Base-by-base conservation (phyloP, 306 rosid species). In the Oxytropis ochrocephala region DNA sequence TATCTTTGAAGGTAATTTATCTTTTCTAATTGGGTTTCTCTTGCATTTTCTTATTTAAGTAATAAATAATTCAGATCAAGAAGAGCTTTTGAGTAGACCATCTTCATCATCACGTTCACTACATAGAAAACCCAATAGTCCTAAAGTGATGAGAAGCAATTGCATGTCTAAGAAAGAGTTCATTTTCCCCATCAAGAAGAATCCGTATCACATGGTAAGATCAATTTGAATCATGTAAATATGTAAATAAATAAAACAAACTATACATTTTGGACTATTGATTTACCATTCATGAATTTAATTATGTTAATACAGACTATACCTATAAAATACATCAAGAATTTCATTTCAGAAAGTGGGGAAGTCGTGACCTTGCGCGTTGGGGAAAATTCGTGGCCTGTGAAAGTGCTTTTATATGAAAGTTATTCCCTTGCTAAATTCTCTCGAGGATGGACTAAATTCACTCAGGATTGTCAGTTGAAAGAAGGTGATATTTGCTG, bases 401-500 rank as follows among this genome's bases (percentile, higher is more conserved):
- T 77, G 8, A 69, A 43, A 47, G 2, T 77, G 47, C 51, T 53
- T 1, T 39, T 7, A 32, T 69, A 77, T 14, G 0, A 9, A 24
- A 24, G 29, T 2, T 24, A 24, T 29, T 16, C 3, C 7, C 41
- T 0, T 32, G 30, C 42, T 1, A 36, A 30, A 43, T 69, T 76
- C n/a, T 41, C 76, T 29, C 1, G 2, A 5, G 85, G 88, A n/a
- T 75, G 83, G 79, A 0, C 0, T 0, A 2, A 27, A 6, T 78
- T 84, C 64, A 9, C 8, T 0, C 68, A 2, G 35, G 78, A 57
- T 5, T 62, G 55, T 14, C 3, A 44, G 8, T 46, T 81, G 71
- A 16, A 58, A 27, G 16, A 0, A 1, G 84, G 85, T 12, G 91
- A 83, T 63, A 42, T 38, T 29, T 74, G 84, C 59, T 70, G 19